phyloP scores from a whole-genome alignment of 2,329 filamentous ascomycete species.

The Paraconiothyrium sp. region DNA sequence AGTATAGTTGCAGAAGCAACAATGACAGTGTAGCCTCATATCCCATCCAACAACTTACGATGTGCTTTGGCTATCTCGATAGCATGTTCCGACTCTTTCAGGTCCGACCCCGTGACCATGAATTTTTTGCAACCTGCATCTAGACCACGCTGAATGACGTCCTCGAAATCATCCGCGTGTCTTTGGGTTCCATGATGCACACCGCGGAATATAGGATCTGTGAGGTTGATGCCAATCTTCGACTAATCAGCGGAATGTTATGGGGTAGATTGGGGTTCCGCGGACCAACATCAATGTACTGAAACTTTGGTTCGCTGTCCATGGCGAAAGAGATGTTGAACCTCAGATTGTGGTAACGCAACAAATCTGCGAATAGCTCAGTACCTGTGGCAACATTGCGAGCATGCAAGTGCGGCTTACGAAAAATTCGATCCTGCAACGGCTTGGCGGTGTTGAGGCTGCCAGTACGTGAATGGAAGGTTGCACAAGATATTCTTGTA shows the following conservation, averaged over 20 bases:
- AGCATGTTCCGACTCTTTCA: constrained; percentile 79
- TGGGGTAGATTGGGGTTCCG: constrained; percentile 22
- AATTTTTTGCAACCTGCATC: constrained; percentile 86
- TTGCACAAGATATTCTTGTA: not conserved
- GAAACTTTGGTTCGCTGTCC: constrained; percentile 28
- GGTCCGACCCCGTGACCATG: constrained; percentile 91
- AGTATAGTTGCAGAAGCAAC: not conserved
- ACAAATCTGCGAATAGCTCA: not conserved
- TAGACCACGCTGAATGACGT: constrained; percentile 79
- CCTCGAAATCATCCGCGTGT: constrained; percentile 77
- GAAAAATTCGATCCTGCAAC: not conserved
- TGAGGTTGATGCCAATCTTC: constrained; percentile 91
- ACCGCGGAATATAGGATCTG: constrained; percentile 89
- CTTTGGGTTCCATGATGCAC: constrained; percentile 80
- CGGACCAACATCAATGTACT: constrained; percentile 57
- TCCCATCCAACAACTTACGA: constrained; percentile 62
- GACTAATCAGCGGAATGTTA: constrained; percentile 20
- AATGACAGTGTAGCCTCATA: not conserved
- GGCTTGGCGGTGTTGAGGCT: not conserved
- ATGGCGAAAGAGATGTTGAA: constrained; percentile 8
- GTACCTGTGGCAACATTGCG: not conserved
- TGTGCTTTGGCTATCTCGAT: constrained; percentile 77
- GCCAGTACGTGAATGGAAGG: not conserved
- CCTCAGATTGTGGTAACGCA: not conserved
- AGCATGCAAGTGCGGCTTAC: not conserved